Conservation (phyloP, 2,329 filamentous ascomycete genomes). For the Aspergillus clavatus region DNA sequence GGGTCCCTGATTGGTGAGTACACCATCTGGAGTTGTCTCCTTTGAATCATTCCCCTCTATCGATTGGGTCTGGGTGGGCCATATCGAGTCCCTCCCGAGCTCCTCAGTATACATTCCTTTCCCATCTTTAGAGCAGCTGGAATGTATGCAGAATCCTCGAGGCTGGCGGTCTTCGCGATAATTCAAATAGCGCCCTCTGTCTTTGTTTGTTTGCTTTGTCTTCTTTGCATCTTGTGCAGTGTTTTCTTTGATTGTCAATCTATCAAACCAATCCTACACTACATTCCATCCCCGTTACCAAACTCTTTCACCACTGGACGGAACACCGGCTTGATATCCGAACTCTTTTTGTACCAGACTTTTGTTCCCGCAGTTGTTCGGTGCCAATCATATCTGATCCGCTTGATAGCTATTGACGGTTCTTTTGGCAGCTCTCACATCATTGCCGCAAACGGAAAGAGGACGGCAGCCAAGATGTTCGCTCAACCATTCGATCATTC, state of each 20-base stretch:
- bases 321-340: conserved; percentile 19
- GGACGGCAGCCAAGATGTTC: conserved; percentile 50
- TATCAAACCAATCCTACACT: conserved; percentile 29
- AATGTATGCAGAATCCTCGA: conserved; percentile 34
- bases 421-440: conserved; percentile 18
- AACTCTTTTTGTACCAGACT: conserved; percentile 19
- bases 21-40: conserved; percentile 8
- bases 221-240: conserved; percentile 40
- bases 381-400: conserved; percentile 30
- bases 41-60: conserved; percentile 19
- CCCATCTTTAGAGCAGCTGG: conserved; percentile 29
- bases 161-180: conserved; percentile 29
- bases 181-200: conserved; percentile 36
- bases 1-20: conserved; percentile 22
- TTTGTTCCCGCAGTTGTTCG: conserved; percentile 9
- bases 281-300: conserved; percentile 20
- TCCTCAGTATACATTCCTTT: conserved; percentile 29
- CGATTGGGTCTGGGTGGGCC: conserved; percentile 20
- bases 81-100: conserved; percentile 17
- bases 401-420: conserved; percentile 15
- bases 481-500: conserved; percentile 47
- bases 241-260: conserved; percentile 36
- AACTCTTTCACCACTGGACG: conserved; percentile 5
- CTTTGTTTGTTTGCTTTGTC: conserved; percentile 44
- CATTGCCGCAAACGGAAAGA: conserved; percentile 41